phyloP scores from a whole-genome alignment of 2,329 filamentous ascomycete species.

The Zymoseptoria tritici region DNA sequence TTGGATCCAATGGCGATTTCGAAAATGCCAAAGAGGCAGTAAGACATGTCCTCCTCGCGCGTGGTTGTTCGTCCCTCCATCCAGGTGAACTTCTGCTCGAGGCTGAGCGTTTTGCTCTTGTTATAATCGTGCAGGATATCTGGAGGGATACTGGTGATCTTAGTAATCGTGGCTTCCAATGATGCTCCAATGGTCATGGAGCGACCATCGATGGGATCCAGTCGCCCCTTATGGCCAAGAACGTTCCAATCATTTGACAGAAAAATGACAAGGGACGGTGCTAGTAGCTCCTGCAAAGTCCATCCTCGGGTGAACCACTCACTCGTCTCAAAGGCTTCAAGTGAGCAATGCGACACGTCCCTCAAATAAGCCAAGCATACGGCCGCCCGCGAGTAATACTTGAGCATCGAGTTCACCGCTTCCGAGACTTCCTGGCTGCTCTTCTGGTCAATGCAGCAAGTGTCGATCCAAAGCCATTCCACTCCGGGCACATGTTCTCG shows the following conservation, averaged over 20 bases:
- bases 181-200: not conserved
- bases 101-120: not conserved
- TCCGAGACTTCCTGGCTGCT: constrained; percentile 12
- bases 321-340: not conserved
- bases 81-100: constrained; percentile 9
- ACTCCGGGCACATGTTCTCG: not conserved
- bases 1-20: constrained; percentile 5
- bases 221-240: constrained; percentile 8
- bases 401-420: constrained; percentile 16
- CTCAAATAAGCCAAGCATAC: constrained; percentile 15
- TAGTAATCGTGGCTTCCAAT: not conserved
- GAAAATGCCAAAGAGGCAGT: constrained; percentile 11
- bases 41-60: constrained; percentile 8
- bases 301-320: constrained; percentile 7
- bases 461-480: constrained; percentile 16
- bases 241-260: constrained; percentile 5
- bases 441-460: constrained; percentile 16
- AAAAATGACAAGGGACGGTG: constrained; percentile 2
- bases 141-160: constrained; percentile 3
- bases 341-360: not conserved
- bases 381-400: constrained; percentile 13
- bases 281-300: constrained; percentile 10
- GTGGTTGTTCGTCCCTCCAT: constrained; percentile 4
- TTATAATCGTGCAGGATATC: constrained; percentile 3
- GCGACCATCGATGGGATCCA: not conserved